phyloP scores from a whole-genome alignment of 2,329 filamentous ascomycete genomes.

The Cephalotrichum gorgonifer region DNA sequence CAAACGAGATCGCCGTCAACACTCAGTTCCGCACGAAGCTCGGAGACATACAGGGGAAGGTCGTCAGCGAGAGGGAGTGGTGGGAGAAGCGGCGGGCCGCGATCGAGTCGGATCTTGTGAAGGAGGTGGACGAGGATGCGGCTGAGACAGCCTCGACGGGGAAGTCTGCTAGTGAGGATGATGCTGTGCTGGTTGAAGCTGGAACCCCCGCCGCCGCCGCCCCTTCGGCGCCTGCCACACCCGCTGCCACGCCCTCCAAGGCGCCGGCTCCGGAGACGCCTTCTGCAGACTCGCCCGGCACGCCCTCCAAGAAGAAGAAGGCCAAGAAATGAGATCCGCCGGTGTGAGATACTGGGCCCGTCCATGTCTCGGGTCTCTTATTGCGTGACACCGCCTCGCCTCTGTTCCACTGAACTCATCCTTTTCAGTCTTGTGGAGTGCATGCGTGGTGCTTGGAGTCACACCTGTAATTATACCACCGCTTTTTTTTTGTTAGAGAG shows the following conservation, averaged over 20 bases:
- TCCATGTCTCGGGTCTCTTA: background rate
- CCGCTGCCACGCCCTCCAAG: background rate
- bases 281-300: slow-evolving; percentile 20
- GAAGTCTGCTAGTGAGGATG: slow-evolving; percentile 20
- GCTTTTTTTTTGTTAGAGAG: slow-evolving; percentile 1
- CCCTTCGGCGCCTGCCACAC: background rate
- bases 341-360: background rate
- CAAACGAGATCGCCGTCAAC: slow-evolving; percentile 91
- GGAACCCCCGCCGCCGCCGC: slow-evolving; percentile 9
- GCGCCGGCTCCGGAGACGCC: slow-evolving; percentile 12
- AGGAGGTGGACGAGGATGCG: slow-evolving; percentile 63
- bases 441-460: background rate
- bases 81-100: slow-evolving; percentile 75
- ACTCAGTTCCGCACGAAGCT: slow-evolving; percentile 63
- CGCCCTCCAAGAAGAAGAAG: slow-evolving; percentile 40
- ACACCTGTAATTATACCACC: slow-evolving; percentile 7
- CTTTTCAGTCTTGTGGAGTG: too few relatives aligned
- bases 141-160: slow-evolving; percentile 22
- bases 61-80: slow-evolving; percentile 71
- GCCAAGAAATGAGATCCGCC: slow-evolving; percentile 18
- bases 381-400: background rate
- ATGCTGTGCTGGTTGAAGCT: slow-evolving; percentile 63
- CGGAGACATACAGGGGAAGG: slow-evolving; percentile 62
- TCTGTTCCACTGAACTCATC: background rate
- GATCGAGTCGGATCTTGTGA: slow-evolving; percentile 71